Base-by-base conservation (phyloP, 2,329 filamentous ascomycete genomes). In the Monilinia fructigena region DNA sequence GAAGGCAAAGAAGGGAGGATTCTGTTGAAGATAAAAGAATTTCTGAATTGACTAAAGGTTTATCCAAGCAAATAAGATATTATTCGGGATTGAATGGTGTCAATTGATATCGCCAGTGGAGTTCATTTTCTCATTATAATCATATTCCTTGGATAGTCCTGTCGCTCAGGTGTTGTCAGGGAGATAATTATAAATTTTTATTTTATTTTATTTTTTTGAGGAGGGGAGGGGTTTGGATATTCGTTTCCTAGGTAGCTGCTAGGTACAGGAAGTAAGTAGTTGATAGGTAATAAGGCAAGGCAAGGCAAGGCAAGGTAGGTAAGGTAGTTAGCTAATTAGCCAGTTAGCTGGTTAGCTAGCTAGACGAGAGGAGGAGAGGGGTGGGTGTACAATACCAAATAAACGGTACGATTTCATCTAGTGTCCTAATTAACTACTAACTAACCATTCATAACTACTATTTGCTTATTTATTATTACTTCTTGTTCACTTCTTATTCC, bases 161-260 rank as follows among this genome's bases (percentile, higher is more conserved):
- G 63, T 65, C 47, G 63, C 63, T 60, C 63, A 50, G 55, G 63
- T 65, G 63, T 65, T 65, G 63, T 65, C 63, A 28, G 47, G 63
- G 63, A 65, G 63, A 65, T 45, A 12, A 45, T 20, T 35, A 35
- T 16, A 3, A 23, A 5, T 40, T n/a, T 23, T 23, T 40, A 16
- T 40, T 38, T 38, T 6, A 38, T 26, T 42, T 26, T 18, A 42
- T 35, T 48, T 48, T 52, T 28, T 16, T 26, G 23, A 12, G 48
- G 10, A 18, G 31, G 31, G 31, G 31, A 35, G 31, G 23, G 23
- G 48, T 4, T 11, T 48, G 56, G 48, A 60, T 60, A 48, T 60
- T 48, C 56, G 56, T 48, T 48, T 60, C 20, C 56, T 4, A 48
- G 42, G 42, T 47, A 48, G 47, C 4, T 47, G 18, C 18, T 47